Base-by-base conservation (phyloP, 2,329 filamentous ascomycete genomes). In the Aspergillus pseudoglaucus region DNA sequence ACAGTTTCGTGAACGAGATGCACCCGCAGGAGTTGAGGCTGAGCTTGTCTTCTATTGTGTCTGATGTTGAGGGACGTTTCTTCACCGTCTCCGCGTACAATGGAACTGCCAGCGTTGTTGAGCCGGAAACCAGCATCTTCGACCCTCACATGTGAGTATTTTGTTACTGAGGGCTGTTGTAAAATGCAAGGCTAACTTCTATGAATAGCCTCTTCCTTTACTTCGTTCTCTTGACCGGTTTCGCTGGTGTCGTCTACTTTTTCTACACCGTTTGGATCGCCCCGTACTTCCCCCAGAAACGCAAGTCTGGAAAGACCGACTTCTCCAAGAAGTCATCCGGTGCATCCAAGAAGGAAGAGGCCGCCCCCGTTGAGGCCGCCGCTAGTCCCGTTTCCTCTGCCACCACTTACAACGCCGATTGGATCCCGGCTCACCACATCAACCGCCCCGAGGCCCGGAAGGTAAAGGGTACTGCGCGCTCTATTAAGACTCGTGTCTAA, bases 221-320 rank as follows among this genome's bases (percentile, higher is more conserved):
- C 78, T 78, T 95, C 67, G 84, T 97, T 77, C 86, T 98, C 60
- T 77, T 85, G 46, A 84, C 79, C 53, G 81, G 79, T 54, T 94
- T 95, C 67, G 82, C 74, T 56, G 90, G 87, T 53, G 89, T 85
- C 46, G 81, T 86, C 67, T 96, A 91, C 82, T 95, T 95, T 72
- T 89, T 96, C 75, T 98, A 98, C 82, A 93, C 86, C 77, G 95
- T 91, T 63, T 97, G 91, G 90, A 87, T 98, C 72, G 88, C 90
- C 62, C 85, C 90, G 12, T 87, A 98, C 66, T 95, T 97, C 79
- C 91, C 93, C 43, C 89, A 95, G 78, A 84, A 83, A 71, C 75
- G 75, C 61, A 75, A 77, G 53, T 68, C 75, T 48, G 77, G 75
- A 59, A 81, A 81, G 69, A 74, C 85, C 58, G 87, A 89, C 76